Evolutionary conservation across 2,329 filamentous ascomycete genomes (phyloP), one percentile per base, ranked within the genome.

Genomic region (Colletotrichum cordylinicola): DNA sequence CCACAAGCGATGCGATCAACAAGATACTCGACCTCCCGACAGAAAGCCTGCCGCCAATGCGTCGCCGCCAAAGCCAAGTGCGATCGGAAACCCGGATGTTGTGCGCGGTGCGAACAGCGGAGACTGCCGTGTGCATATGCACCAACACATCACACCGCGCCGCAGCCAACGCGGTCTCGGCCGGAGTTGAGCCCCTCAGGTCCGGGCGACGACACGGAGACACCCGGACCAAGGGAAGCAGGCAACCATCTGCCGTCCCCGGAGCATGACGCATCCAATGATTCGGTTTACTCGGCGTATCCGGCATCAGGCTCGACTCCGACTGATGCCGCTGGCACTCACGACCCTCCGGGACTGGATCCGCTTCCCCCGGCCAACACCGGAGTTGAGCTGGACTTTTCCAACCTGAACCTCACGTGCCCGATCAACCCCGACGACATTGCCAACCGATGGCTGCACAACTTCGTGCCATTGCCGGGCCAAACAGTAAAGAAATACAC

Each of bases 371-470:
- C 31, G 12, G 35, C 27, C 31, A 39, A 12, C 7, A 15, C 21
- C 33, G 56, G 67, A 24, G 70, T 71, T 8, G 24, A 27, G n/a
- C 79, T 84, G 29, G 79, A 85, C 62, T 88, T 87, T 67, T 79
- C 81, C 7, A 48, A 70, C 15, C 71, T 84, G 3, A 82, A 85
- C 15, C 82, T 90, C 8, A 73, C 85, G 1, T 88, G 87, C 72
- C 85, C 86, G 3, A 88, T 90, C 76, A 84, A 88, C 62, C 85
- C 84, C 1, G 85, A 88, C 29, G 84, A 85, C 18, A 88, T 90
- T 65, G 84, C 82, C 15, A 88, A 87, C 55, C 87, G 88, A 13
- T 90, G 88, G 88, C 79, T 90, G 31, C 85, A 88, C 37, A 80
- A 85, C 2, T 89, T 86, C 43, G 85, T 90, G 7, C 87, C 88